These are phyloP conservation scores for Spiromastix sp. DNA, from an alignment of 2,329 filamentous ascomycete genomes.

Conservation along the genomic window DNA sequence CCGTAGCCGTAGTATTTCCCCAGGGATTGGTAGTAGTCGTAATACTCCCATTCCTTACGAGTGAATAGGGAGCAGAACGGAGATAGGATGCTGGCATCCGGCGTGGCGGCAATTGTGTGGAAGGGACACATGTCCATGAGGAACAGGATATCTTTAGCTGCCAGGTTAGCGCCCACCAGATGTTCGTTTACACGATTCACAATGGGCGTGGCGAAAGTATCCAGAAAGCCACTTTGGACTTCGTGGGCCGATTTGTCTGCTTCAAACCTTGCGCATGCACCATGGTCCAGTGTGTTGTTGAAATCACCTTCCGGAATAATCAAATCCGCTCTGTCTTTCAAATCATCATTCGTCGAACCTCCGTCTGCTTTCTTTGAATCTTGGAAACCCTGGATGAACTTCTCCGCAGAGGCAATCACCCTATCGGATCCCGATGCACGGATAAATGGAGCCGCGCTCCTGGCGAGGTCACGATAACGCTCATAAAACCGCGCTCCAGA, in stretches of 20 bases:
- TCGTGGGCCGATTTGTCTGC: slow-evolving; percentile 41
- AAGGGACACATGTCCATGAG: slow-evolving; percentile 89
- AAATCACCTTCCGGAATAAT: slow-evolving; percentile 55
- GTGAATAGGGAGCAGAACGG: slow-evolving; percentile 70
- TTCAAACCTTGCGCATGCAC: slow-evolving; percentile 62
- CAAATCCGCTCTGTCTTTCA: slow-evolving; percentile 45
- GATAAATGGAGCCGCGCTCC: slow-evolving; percentile 54
- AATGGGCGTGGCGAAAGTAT: slow-evolving; percentile 57
- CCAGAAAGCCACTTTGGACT: slow-evolving; percentile 49
- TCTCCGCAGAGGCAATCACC: slow-evolving; percentile 62
- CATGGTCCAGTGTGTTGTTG: slow-evolving; percentile 78
- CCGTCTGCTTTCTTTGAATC: slow-evolving; percentile 38
- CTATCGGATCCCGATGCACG: slow-evolving; percentile 60
- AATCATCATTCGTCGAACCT: slow-evolving; percentile 30
- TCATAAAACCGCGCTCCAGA: slow-evolving; percentile 67
- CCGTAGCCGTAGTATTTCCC: slow-evolving; percentile 79
- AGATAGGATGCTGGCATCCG: slow-evolving; percentile 45
- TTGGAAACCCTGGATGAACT: slow-evolving; percentile 68
- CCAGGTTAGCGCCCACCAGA: slow-evolving; percentile 58
- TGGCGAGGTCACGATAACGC: slow-evolving; percentile 57
- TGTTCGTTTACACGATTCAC: slow-evolving; percentile 57
- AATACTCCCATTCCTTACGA: slow-evolving; percentile 60
- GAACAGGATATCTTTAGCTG: slow-evolving; percentile 50
- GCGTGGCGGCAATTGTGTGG: slow-evolving; percentile 56
- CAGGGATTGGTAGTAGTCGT: slow-evolving; percentile 71